Percentiles rank a stretch among this genome's conserved stretches.
Evolutionary conservation across 2,329 filamentous ascomycete genomes (phyloP).

Genomic region (Xylariaceae sp.): DNA sequence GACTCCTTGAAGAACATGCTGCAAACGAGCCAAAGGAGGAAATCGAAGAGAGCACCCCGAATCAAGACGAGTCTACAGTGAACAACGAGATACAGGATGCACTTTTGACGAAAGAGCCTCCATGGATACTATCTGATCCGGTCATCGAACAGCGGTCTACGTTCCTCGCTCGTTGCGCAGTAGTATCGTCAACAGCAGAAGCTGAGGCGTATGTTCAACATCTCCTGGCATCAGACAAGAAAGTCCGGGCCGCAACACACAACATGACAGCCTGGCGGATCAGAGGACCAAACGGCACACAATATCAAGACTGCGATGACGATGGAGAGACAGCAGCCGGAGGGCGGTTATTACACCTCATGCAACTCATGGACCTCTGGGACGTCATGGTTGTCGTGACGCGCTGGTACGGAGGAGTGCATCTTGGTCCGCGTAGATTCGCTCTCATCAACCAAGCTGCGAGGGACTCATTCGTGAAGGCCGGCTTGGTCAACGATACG

Average conservation of each 20-base stretch:
- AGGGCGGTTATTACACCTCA: conserved; percentile 76
- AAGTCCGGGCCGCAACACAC: conserved; percentile 82
- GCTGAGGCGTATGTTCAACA: conserved; percentile 71
- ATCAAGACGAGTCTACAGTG: conserved; percentile 4
- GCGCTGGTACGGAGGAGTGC: conserved; percentile 91
- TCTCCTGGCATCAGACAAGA: conserved; percentile 78
- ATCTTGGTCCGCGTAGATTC: conserved; percentile 85
- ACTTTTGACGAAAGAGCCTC: conserved; percentile 37
- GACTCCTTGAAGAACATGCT: conserved; percentile 37
- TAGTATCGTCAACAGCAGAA: conserved; percentile 66
- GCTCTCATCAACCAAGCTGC: conserved; percentile 85
- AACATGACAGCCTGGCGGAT: conserved; percentile 97
- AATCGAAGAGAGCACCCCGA: conserved; percentile 10
- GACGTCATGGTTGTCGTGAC: conserved; percentile 90
- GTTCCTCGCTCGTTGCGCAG: conserved; percentile 76
- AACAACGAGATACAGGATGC: conserved; percentile 11
- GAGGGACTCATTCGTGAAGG: conserved; percentile 77
- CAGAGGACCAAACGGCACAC: conserved; percentile 52
- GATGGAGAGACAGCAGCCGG: conserved; percentile 95
- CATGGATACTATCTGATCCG: conserved; percentile 73
- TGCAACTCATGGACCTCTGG: conserved; percentile 96
- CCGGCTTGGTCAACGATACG: conserved; percentile 63
- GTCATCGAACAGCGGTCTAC: conserved; percentile 81
- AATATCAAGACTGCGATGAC: conserved; percentile 89
- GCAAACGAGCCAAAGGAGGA: conserved; percentile 25